These are phyloP conservation scores for Royoungia palumana DNA, from an alignment of 768 basidiomycete species.

Conservation along the genomic window DNA sequence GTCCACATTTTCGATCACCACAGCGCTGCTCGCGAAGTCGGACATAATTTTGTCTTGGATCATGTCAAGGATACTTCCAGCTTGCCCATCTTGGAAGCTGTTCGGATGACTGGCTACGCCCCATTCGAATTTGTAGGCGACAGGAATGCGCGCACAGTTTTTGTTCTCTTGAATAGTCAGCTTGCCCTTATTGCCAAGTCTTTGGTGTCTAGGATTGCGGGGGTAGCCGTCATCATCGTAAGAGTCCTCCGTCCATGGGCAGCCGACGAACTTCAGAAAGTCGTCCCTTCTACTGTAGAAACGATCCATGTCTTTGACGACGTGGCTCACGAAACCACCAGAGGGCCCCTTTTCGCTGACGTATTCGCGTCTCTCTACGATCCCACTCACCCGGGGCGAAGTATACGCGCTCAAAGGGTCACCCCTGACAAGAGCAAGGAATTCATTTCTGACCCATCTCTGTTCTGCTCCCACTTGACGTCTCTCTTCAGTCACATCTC, in stretches of 20 bases:
- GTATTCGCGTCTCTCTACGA: constrained; percentile 60
- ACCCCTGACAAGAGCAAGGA: constrained; percentile 54
- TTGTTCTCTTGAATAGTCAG: constrained; percentile 76
- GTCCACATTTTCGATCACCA: constrained; percentile 92
- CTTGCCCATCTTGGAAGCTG: constrained; percentile 42
- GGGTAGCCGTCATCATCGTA: constrained; percentile 66
- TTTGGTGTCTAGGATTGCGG: constrained; percentile 39
- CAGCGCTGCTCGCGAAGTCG: constrained; percentile 71
- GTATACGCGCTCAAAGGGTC: constrained; percentile 55
- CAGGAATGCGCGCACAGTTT: constrained; percentile 53
- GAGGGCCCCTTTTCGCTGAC: constrained; percentile 68
- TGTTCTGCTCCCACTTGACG: constrained; percentile 43
- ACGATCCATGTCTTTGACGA: constrained; percentile 77
- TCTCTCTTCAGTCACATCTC: constrained; percentile 26
- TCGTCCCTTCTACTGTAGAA: constrained; percentile 57
- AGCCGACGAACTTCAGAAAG: constrained; percentile 54
- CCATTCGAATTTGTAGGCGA: constrained; percentile 78
- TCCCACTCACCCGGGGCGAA: constrained; percentile 31
- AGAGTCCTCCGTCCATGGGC: constrained; percentile 86
- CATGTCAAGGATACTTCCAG: constrained; percentile 28
- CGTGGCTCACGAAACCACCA: constrained; percentile 56
- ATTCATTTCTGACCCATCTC: constrained; percentile 42
- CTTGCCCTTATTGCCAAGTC: constrained; percentile 63
- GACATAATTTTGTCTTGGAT: constrained; percentile 47
- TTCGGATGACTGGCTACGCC: constrained; percentile 60